Base-by-base conservation (phyloP, 169 alveolate species). In the Plasmodium gonderi region DNA sequence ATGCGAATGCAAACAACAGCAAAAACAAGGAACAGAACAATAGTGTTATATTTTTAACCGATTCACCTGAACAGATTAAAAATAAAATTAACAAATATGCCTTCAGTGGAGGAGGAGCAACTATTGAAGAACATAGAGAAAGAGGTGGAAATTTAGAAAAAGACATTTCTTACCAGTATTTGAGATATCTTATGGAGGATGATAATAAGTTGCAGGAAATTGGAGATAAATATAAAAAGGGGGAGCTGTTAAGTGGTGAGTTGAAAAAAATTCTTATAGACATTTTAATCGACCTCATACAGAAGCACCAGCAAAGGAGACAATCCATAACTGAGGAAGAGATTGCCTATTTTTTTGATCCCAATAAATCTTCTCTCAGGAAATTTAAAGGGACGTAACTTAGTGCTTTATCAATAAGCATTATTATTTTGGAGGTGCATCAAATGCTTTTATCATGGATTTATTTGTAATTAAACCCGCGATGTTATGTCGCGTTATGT, bases 151-250 rank as follows among this genome's bases (percentile, higher is more conserved):
- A 99, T 85, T 96, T 99, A 12, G 98, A 96, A 4, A 99, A 98
- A 14, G 99, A 99, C 90, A 99, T 99, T n/a, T 97, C 99, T 17
- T 98, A 98, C 94, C 99, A 99, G 94, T 98, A 97, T 91, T 98
- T 98, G 76, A 94, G 97, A 68, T 98, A 96, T 94, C 89, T 98
- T 75, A 49, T 97, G 67, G 99, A 98, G 23, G 99, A 99, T 93
- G 99, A 98, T 42, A 97, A 95, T 33, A 95, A 97, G 95, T 98
- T 98, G 72, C 98, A 97, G 65, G 98, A 97, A 82, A 98, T 98
- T 47, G 98, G 99, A 33, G 96, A 94, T 64, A 97, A 98, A 89
- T 99, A 99, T 92, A 95, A 96, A 47, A 96, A 97, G 49, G 99
- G 99, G 11, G 97, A 98, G 91, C 96, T 99, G 98, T 96, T 98